Conservation (phyloP, 768 basidiomycete species). For the Boletus coccyginus region DNA sequence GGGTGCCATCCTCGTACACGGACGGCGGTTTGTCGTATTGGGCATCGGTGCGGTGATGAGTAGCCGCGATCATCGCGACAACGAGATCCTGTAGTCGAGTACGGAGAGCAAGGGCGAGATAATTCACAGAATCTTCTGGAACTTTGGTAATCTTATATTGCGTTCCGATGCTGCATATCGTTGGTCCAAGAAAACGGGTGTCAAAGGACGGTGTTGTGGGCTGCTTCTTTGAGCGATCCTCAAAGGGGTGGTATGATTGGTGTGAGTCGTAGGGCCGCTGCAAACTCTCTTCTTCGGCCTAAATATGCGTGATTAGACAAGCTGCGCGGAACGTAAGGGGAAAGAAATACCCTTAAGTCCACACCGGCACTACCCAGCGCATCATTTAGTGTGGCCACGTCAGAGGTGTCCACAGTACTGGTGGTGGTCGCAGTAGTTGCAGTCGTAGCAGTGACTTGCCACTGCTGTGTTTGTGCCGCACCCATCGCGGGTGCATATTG, state of each 20-base stretch:
- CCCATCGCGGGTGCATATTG: constrained; percentile 32
- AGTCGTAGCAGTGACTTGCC: constrained; percentile 18
- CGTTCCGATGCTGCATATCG: constrained; percentile 65
- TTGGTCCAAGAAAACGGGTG: constrained; percentile 57
- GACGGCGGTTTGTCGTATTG: constrained; percentile 67
- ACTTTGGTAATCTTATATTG: constrained; percentile 67
- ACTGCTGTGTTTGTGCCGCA: constrained; percentile 32
- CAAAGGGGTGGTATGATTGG: constrained; percentile 61
- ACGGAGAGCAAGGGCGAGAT: constrained; percentile 76
- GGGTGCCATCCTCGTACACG: constrained; percentile 59
- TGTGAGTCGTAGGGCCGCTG: constrained; percentile 65
- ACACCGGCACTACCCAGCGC: constrained; percentile 86
- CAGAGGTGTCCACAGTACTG: constrained; percentile 55
- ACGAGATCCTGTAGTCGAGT: constrained; percentile 70
- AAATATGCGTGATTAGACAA: constrained; percentile 1
- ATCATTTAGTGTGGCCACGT: constrained; percentile 78
- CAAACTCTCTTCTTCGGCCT: too few relatives aligned
- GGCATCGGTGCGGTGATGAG: constrained; percentile 66
- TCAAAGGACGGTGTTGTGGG: constrained; percentile 69
- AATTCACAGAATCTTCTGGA: constrained; percentile 71
- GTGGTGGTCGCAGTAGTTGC: constrained; percentile 21
- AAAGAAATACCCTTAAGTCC: constrained; percentile 61
- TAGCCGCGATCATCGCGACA: constrained; percentile 62
- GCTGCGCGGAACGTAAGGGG: neutral
- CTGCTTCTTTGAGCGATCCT: constrained; percentile 80